Evolutionary conservation across 1,139 yeast species (phyloP), one percentile per base, ranked within the genome.

Genomic region (Wickerhamomyces sp.): DNA sequence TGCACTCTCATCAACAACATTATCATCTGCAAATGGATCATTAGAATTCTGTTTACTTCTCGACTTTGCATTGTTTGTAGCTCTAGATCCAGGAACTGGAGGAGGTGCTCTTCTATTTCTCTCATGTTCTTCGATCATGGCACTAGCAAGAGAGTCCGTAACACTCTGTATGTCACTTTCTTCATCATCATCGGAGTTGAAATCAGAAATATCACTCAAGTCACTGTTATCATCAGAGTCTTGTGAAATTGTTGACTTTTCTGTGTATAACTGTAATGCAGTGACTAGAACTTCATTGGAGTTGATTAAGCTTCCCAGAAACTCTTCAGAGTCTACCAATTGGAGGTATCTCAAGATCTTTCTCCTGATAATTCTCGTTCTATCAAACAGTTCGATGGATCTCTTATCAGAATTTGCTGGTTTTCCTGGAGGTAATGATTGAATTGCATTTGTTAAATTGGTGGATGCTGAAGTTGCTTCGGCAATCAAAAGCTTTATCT

Each of bases 221-320:
- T 42, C 40, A 24, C 61, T 63, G 18, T 60, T 63, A 20, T 59
- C 68, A 14, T 67, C 76, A 3, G 70, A 65, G 34, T 64, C 68
- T 29, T 65, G 71, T 3, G 70, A 59, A 22, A 76, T 76, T 38
- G 72, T 71, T 46, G 81, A 70, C 52, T 59, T 58, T 39, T 73
- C 71, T 47, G 90, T 96, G 58, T 79, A 89, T 44, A 69, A 64
- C 52, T 81, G 78, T 54, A 92, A 71, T 0, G 89, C 81, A 5
- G 67, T 68, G 10, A 92, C 95, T 47, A 92, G 72, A 55, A 84
- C 90, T 54, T 92, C 98, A 58, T 92, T 92, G 36, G 96, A 95
- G 48, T 78, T 83, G 44, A 92, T 77, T 49, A 92, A 70, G 37
- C 90, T 75, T 9, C 97, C 97, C 51, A 92, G 65, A 49, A 81